These are phyloP conservation scores for Boletus sp. DNA, from an alignment of 768 basidiomycete species.

Conservation along the genomic window DNA sequence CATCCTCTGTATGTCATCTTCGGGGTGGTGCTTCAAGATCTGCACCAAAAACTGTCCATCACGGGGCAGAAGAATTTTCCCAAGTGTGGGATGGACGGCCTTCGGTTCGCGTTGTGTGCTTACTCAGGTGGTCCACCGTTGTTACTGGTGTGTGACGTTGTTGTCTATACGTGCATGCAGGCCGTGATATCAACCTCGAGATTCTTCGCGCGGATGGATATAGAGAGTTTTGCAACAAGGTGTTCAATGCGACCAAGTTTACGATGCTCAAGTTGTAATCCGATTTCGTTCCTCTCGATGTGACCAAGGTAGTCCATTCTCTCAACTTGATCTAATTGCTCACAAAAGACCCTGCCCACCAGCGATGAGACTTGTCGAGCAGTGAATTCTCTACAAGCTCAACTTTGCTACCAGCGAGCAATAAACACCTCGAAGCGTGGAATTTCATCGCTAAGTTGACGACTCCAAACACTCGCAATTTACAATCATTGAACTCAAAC, in stretches of 20 bases:
- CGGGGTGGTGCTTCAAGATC: conserved; percentile 71
- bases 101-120: conserved; percentile 92
- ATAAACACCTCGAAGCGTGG: conserved; percentile 68
- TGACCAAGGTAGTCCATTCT: conserved; percentile 66
- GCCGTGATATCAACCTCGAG: conserved; percentile 96
- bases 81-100: conserved; percentile 95
- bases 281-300: conserved; percentile 70
- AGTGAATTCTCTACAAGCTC: conserved; percentile 94
- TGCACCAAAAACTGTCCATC: conserved; percentile 84
- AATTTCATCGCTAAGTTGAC: conserved; percentile 98
- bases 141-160: neutral
- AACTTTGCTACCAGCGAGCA: conserved; percentile 76
- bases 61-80: conserved; percentile 99
- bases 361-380: conserved; percentile 88
- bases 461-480: too few relatives aligned
- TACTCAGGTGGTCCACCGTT: conserved; percentile 74
- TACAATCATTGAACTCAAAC: too few relatives aligned
- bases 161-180: conserved; percentile 38
- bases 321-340: conserved; percentile 3
- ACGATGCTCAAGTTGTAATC: conserved; percentile 97
- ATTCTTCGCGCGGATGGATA: conserved; percentile 96
- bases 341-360: conserved; percentile 55
- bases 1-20: conserved; percentile 95
- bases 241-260: conserved; percentile 98
- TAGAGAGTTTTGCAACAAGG: conserved; percentile 99